phyloP scores from a whole-genome alignment of 495 filamentous ascomycete genomes.

The Penicillium flavigenum region DNA sequence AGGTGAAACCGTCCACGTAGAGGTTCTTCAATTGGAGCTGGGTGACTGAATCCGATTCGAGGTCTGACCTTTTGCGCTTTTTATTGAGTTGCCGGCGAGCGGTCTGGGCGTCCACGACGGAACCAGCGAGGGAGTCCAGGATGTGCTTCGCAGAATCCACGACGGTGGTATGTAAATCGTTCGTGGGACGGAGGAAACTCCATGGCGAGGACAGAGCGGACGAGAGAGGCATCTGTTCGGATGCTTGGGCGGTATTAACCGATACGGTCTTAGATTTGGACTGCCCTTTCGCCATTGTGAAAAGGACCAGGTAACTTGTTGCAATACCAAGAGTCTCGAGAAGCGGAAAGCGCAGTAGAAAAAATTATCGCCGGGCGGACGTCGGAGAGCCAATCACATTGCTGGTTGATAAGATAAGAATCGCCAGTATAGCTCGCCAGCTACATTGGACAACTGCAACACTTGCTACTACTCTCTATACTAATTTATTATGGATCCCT shows the following conservation, averaged over 20 bases:
- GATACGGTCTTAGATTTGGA: not conserved
- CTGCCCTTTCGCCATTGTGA: conserved; percentile 24
- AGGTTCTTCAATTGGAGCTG: conserved; percentile 71
- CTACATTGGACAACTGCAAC: not conserved
- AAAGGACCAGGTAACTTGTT: conserved; percentile 2
- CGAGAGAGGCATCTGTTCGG: conserved; percentile 21
- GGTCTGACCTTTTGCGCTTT: conserved; percentile 65
- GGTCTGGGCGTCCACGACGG: conserved; percentile 64
- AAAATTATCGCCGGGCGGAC: conserved; percentile 27
- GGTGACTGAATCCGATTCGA: conserved; percentile 36
- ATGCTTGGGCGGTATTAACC: conserved; percentile 3
- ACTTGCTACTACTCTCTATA: not conserved
- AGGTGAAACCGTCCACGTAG: conserved; percentile 82
- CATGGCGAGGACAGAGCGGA: conserved; percentile 35
- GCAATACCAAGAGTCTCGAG: not conserved
- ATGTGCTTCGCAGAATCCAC: conserved; percentile 70
- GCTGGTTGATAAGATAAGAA: conserved; percentile 28
- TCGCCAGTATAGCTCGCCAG: not conserved
- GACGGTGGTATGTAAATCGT: conserved; percentile 60
- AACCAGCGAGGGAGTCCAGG: conserved; percentile 71
- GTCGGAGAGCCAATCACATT: conserved; percentile 18
- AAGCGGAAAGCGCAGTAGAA: conserved; percentile 17
- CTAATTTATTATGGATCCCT: not conserved
- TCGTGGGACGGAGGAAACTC: conserved; percentile 67
- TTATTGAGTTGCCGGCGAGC: conserved; percentile 55